Conservation (phyloP, 345 rosid species). For the Brassica napus region Da-Ae NC_063449.1:30443501-30444000, state of each 20-base stretch:
- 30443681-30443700: too few relatives aligned
- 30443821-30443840: not conserved
- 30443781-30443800: too few relatives aligned
- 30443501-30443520: constrained; percentile 37
- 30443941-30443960: constrained; percentile 79
- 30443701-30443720: too few relatives aligned
- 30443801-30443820: too few relatives aligned
- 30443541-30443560: constrained; percentile 72
- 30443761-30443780: too few relatives aligned
- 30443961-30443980: constrained; percentile 77
- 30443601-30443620: not conserved
- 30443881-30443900: constrained; percentile 68
- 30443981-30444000: constrained; percentile 67
- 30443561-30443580: constrained; percentile 68
- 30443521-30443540: constrained; percentile 58
- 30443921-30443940: constrained; percentile 78
- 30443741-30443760: too few relatives aligned
- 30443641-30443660: not conserved
- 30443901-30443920: constrained; percentile 89
- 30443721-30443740: too few relatives aligned
- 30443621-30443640: not conserved
- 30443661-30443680: too few relatives aligned
- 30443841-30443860: not conserved
- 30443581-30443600: constrained; percentile 43
- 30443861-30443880: constrained; percentile 90